These are phyloP conservation scores for Platismatia glauca DNA, from an alignment of 495 filamentous ascomycete genomes.

Conservation along the genomic window DNA sequence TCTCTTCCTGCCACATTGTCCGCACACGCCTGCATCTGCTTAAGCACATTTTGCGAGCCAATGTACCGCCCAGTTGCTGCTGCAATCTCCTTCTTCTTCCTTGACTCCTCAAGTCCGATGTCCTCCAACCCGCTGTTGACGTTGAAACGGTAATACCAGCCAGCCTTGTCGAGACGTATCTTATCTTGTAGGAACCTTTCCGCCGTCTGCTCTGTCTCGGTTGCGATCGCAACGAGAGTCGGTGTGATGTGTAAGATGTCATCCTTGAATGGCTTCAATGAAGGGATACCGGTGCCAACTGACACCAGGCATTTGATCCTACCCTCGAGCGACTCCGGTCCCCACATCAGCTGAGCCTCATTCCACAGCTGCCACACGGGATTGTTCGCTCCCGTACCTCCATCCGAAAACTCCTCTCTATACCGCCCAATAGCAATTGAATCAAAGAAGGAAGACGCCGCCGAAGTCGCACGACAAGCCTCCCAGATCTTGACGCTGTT, in stretches of 20 bases:
- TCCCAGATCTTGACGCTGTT: no score
- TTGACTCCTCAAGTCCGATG: constrained; percentile 26
- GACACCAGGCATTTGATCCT: constrained; percentile 38
- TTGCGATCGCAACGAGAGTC: constrained; percentile 28
- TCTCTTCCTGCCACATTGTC: constrained; percentile 23
- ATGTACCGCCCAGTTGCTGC: constrained; percentile 37
- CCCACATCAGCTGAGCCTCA: constrained; percentile 37
- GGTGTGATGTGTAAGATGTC: constrained; percentile 27
- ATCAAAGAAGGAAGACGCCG: no score
- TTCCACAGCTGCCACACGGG: constrained; percentile 36
- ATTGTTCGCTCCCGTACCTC: no score
- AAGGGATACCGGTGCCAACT: constrained; percentile 38
- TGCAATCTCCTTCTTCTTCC: constrained; percentile 32
- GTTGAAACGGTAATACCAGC: constrained; percentile 40
- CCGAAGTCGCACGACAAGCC: no score
- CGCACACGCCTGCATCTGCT: constrained; percentile 32
- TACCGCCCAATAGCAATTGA: no score
- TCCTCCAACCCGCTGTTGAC: constrained; percentile 32
- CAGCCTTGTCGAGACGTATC: constrained; percentile 29
- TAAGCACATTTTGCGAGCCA: constrained; percentile 31
- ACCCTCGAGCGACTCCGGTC: constrained; percentile 26
- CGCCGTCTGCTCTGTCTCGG: constrained; percentile 37
- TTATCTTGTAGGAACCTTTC: constrained; percentile 35
- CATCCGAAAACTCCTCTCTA: no score
- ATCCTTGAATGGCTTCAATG: constrained; percentile 27